Base-by-base conservation (phyloP, 768 basidiomycete genomes). In the Zangia roseola region DNA sequence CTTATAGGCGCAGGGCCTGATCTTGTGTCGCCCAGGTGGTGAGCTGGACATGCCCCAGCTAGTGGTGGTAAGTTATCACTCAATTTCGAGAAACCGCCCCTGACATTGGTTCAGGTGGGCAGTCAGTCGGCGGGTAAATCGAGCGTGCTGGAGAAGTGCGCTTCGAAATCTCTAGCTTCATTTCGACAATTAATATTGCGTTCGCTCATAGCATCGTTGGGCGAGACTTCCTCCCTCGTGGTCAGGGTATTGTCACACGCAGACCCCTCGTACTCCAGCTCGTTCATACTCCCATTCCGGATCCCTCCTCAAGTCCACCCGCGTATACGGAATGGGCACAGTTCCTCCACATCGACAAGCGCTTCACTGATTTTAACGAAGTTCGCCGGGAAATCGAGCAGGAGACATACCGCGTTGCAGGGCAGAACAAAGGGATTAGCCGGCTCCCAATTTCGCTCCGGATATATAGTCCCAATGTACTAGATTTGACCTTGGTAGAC, bases 391-490 rank as follows among this genome's bases (percentile, higher is more conserved):
- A 99, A 74, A 99, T 99, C 50, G 97, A 99, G 69, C 87, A 91
- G 65, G 97, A 99, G 75, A 99, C 97, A 2, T 94, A 86, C 68
- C 77, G 97, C 37, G 94, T 99, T 16, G 97, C 97, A 0, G 97
- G 97, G 0, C 94, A 97, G 75, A 98, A 98, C 71, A 99, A 98
- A 71, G 97, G 97, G 38, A 88, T 99, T 50, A 94, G 92, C 72
- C 94, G 94, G 65, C 69, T 97, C 40, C 94, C 95, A 2, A 98
- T 98, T 61, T 91, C 94, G 50, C 77, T 99, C 40, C 82, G 92
- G 65, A 97, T 99, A 74, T 94, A 88, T 69, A 97, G 94, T 52
- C 94, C 95, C 20, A 83, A 93, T 58, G 97, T 99, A 30, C 74
- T 98, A 56, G 95, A 98, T 68, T 71, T 99, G 61, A 99, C 97